Conservation (phyloP, 2,329 filamentous ascomycete genomes). For the Teratosphaeriaceae sp. region DNA sequence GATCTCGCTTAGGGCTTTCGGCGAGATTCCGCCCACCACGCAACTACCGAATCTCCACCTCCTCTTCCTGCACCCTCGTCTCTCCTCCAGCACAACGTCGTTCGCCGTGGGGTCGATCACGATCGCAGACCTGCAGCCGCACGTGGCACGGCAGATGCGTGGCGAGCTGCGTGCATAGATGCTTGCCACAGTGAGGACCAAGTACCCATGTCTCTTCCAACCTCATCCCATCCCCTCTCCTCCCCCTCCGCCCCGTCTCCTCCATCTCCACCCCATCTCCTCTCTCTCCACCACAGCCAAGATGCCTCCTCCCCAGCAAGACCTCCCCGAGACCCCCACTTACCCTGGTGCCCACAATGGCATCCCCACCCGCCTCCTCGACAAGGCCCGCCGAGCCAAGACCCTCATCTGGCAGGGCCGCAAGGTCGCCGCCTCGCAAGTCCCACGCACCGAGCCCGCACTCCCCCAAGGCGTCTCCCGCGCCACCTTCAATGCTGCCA, state of each 20-base stretch:
- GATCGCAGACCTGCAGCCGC: too few species aligned
- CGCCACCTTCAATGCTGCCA: slow-evolving; percentile 5
- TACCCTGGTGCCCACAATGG: neutral
- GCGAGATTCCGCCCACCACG: too few species aligned
- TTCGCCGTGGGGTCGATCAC: too few species aligned
- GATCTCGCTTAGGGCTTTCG: too few species aligned
- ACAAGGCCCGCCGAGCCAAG: slow-evolving; percentile 4
- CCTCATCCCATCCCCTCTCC: neutral
- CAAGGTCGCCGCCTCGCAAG: neutral
- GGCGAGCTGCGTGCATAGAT: neutral
- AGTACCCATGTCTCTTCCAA: neutral
- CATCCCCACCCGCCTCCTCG: slow-evolving; percentile 6
- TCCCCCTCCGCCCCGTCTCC: too few species aligned
- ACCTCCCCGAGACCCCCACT: slow-evolving; percentile 3
- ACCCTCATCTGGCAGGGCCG: slow-evolving; percentile 1
- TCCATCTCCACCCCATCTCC: too few species aligned
- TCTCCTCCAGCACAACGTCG: too few species aligned
- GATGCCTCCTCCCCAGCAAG: neutral
- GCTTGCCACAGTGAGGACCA: neutral
- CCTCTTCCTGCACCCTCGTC: too few species aligned
- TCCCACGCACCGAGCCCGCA: neutral
- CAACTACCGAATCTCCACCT: too few species aligned
- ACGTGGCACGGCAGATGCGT: neutral
- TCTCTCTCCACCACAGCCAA: too few species aligned
- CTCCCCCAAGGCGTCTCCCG: slow-evolving; percentile 8